These are phyloP conservation scores for Arxiozyma bovina DNA, from an alignment of 1,139 yeast genomes.

Conservation along the genomic window DNA sequence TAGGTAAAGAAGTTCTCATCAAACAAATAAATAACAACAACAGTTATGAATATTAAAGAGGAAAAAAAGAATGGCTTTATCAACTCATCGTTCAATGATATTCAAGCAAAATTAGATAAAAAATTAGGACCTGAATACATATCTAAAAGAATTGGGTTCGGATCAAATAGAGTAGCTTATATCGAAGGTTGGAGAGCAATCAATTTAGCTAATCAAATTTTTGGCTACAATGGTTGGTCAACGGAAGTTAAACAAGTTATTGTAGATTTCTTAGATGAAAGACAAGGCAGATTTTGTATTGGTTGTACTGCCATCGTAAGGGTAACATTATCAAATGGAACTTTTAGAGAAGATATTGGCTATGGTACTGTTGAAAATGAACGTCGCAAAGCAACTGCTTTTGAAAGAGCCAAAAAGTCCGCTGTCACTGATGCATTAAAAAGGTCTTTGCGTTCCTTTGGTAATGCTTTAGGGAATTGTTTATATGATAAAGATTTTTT, in stretches of 20 bases:
- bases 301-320: conserved; percentile 67
- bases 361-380: conserved; percentile 74
- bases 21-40: neutral
- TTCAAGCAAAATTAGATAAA: conserved; percentile 41
- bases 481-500: conserved; percentile 62
- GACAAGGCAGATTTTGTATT: conserved; percentile 44
- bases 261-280: conserved; percentile 65
- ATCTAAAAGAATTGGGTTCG: conserved; percentile 72
- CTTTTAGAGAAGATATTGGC: conserved; percentile 73
- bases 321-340: conserved; percentile 64
- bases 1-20: neutral
- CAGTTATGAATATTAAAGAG: conserved; percentile 14
- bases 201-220: conserved; percentile 67
- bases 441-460: conserved; percentile 68
- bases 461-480: conserved; percentile 74
- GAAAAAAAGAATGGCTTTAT: conserved; percentile 16
- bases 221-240: conserved; percentile 78
- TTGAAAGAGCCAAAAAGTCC: conserved; percentile 73
- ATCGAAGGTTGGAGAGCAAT: conserved; percentile 78
- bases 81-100: conserved; percentile 21
- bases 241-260: conserved; percentile 57
- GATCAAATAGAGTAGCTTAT: conserved; percentile 58
- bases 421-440: conserved; percentile 77
- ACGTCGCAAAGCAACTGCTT: conserved; percentile 60
- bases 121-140: conserved; percentile 87